Percentiles rank a stretch among this genome's conserved stretches.
These are phyloP conservation scores for Kappamyces sp. DNA, from an alignment of 192 early-diverging fungal genomes.

Conservation along the genomic window DNA sequence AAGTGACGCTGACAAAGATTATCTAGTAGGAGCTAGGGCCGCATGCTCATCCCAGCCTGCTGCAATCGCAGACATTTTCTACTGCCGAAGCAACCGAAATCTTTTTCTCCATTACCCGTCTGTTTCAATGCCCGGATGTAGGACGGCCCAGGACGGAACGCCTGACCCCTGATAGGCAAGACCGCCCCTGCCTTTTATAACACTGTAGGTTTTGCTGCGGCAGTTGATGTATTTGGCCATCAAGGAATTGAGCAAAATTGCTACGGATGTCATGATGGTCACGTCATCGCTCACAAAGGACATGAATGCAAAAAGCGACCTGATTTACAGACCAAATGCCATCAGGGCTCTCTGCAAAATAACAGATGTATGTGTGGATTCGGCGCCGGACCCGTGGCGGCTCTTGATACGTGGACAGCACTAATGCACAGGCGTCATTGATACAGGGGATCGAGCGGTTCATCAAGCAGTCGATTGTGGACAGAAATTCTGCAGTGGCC, in stretches of 20 bases:
- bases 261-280: slow-evolving; percentile 97
- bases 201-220: slow-evolving; percentile 72
- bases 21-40: slow-evolving; percentile 43
- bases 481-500: slow-evolving; percentile 83
- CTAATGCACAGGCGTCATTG: slow-evolving; percentile 69
- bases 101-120: slow-evolving; percentile 96
- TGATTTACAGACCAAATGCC: slow-evolving; percentile 88
- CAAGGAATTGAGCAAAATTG: slow-evolving; percentile 88
- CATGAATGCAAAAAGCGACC: slow-evolving; percentile 89
- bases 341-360: slow-evolving; percentile 94
- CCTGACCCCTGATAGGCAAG: neutral
- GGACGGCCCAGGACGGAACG: slow-evolving; percentile 18
- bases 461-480: slow-evolving; percentile 94
- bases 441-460: slow-evolving; percentile 93
- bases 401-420: neutral
- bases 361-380: slow-evolving; percentile 66
- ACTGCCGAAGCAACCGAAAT: slow-evolving; percentile 96
- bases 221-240: slow-evolving; percentile 98
- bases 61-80: slow-evolving; percentile 80
- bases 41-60: slow-evolving; percentile 32
- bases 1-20: slow-evolving; percentile 87
- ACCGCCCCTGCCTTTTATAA: slow-evolving; percentile 1
- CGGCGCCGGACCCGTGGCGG: neutral
- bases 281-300: slow-evolving; percentile 93
- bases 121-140: slow-evolving; percentile 95